Conservation (phyloP, 1,139 yeast species). For the Pneumocystis oryctolagi region DNA sequence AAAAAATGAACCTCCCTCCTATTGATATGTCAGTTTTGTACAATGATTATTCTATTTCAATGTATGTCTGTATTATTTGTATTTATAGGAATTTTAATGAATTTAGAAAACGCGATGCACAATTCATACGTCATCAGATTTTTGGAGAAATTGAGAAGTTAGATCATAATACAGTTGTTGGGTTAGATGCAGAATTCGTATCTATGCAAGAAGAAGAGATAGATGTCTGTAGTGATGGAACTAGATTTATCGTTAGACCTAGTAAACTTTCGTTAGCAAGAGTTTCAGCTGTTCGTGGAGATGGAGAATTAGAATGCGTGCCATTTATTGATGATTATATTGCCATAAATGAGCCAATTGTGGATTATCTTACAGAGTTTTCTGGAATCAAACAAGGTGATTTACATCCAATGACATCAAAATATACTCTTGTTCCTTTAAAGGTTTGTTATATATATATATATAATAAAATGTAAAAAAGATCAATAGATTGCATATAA, state of each 20-base stretch:
- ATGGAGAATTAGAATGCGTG: slow-evolving; percentile 48
- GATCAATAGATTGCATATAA: slow-evolving; percentile 45
- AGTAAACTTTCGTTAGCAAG: slow-evolving; percentile 69
- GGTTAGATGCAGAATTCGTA: slow-evolving; percentile 96
- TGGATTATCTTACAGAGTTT: slow-evolving; percentile 77
- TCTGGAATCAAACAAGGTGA: slow-evolving; percentile 93
- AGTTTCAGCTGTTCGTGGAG: slow-evolving; percentile 73
- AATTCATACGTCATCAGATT: background rate
- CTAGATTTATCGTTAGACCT: slow-evolving; percentile 56
- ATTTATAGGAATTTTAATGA: slow-evolving; percentile 42
- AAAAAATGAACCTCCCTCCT: background rate
- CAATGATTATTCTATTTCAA: slow-evolving; percentile 53
- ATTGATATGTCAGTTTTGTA: slow-evolving; percentile 30
- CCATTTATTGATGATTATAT: slow-evolving; percentile 93
- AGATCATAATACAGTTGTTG: slow-evolving; percentile 56
- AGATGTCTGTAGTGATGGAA: slow-evolving; percentile 62
- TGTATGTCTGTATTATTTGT: slow-evolving; percentile 41
- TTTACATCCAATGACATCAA: slow-evolving; percentile 54
- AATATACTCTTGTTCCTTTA: slow-evolving; percentile 56
- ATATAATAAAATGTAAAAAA: slow-evolving; percentile 16
- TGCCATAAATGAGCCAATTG: slow-evolving; percentile 45
- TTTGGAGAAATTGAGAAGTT: slow-evolving; percentile 2
- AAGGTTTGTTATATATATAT: slow-evolving; percentile 25
- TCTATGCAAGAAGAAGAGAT: slow-evolving; percentile 62
- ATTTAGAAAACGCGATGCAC: slow-evolving; percentile 2